Conservation (phyloP, 2,329 filamentous ascomycete species). For the Ceratocystis diversiconidia region DNA sequence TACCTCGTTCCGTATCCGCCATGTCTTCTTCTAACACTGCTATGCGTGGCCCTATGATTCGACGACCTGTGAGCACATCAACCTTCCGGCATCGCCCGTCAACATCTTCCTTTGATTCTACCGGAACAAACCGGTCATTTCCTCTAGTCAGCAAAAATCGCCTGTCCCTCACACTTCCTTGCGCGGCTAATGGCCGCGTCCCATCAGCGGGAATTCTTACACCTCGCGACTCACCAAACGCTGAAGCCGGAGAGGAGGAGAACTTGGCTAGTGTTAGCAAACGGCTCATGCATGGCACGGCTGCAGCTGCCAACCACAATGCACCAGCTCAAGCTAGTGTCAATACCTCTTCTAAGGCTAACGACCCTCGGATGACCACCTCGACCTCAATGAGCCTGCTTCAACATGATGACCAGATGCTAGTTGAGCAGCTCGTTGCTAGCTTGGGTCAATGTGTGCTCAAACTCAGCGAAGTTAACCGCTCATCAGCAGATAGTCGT, state of each 20-base stretch:
- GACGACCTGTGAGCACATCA: conserved; percentile 31
- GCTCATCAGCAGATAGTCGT: conserved; percentile 42
- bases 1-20: conserved; percentile 13
- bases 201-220: conserved; percentile 31
- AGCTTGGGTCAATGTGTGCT: conserved; percentile 47
- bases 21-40: conserved; percentile 16
- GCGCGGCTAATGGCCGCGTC: neutral
- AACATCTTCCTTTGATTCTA: conserved; percentile 42
- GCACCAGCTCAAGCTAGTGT: conserved; percentile 21
- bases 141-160: conserved; percentile 39
- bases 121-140: conserved; percentile 47
- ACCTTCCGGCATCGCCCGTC: conserved; percentile 37
- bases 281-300: conserved; percentile 5
- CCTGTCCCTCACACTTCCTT: conserved; percentile 23
- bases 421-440: conserved; percentile 46
- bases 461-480: conserved; percentile 40
- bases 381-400: conserved; percentile 33
- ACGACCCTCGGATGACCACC: conserved; percentile 18
- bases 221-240: conserved; percentile 36
- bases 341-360: conserved; percentile 32
- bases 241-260: conserved; percentile 34
- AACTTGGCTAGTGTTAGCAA: conserved; percentile 24
- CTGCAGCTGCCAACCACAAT: neutral
- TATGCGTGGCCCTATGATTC: conserved; percentile 23
- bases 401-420: conserved; percentile 41